Evolutionary conservation across 148 eudicot species (phyloP), one percentile per base, ranked within the genome.

Genomic region (Pouteria glomerata): DNA sequence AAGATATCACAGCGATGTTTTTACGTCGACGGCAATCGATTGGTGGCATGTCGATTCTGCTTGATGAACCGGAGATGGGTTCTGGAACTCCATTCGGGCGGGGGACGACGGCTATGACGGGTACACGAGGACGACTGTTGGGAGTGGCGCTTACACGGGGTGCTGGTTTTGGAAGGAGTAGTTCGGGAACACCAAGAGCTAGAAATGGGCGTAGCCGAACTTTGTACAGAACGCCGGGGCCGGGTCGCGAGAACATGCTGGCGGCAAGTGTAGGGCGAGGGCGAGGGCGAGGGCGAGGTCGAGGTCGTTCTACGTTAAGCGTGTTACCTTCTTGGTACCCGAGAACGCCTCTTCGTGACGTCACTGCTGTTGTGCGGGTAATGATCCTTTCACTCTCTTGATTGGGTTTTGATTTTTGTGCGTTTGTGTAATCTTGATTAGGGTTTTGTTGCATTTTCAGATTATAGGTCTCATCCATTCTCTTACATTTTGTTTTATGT

Each of bases 281-380:
- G 35, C 61, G 78, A 76, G 81, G 77, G 10, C 73, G 76, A 33
- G 63, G 85, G 1, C 71, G 86, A 66, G 77, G 78, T 35, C 61
- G 78, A 76, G 81, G 77, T 12, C 73, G 76, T 31, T 47, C 69
- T 24, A 69, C 24, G 64, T 18, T 27, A 8, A 81, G 79, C 30
- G 57, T 77, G 30, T 69, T 90, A 69, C 97, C 93, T 31, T 82
- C 86, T 77, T 87, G 96, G 92, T 84, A 90, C 42, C 96, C 96
- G 16, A 82, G 96, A 39, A 77, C 78, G 18, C 96, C 91, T 24
- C 82, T 90, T 1, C 74, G 83, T 16, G 90, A 90, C 57, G 74
- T 90, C 8, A 90, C 96, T 26, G 74, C 75, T 21, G 63, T 90
- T 39, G 77, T 73, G 55, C 81, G 85, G 88, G 96, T 90, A 87